Percentiles rank a stretch among this genome's conserved stretches.
Conservation (phyloP, 495 filamentous ascomycete genomes). For the Aspergillus funiculosus region DNA sequence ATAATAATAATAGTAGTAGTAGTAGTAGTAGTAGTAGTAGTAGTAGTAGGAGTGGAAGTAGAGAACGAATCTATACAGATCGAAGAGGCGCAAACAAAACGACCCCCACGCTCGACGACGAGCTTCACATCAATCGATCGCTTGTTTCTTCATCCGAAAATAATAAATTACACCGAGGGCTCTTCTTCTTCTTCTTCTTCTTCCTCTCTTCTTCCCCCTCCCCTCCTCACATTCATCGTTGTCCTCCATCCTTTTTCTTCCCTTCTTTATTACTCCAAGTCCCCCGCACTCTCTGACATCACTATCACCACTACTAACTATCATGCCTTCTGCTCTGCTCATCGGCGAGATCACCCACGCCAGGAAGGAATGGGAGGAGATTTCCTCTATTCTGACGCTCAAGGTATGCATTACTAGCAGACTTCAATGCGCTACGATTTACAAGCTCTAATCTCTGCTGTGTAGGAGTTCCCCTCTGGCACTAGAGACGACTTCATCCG, state of each 20-base stretch:
- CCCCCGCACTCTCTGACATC: constrained; percentile 25
- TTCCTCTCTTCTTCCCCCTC: constrained; percentile 7
- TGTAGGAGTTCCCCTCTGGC: constrained; percentile 50
- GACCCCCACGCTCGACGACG: neutral
- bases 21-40: no score
- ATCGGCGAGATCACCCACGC: constrained; percentile 52
- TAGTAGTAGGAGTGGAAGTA: no score
- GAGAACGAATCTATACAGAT: no score
- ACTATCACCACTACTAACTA: constrained; percentile 1
- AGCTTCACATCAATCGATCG: neutral
- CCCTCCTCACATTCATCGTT: no score
- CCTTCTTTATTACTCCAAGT: constrained; percentile 21
- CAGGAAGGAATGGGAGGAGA: constrained; percentile 51
- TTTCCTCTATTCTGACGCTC: constrained; percentile 46
- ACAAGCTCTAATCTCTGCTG: neutral
- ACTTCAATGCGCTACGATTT: no score
- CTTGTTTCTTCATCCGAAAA: constrained; percentile 1
- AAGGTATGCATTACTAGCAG: constrained; percentile 62
- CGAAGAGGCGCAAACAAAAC: no score
- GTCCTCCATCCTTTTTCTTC: constrained; percentile 5
- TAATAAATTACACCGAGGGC: neutral
- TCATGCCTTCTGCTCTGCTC: constrained; percentile 44
- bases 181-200: constrained; percentile 8
- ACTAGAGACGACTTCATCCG: constrained; percentile 48
- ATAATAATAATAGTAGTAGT: no score